Percentiles rank a stretch among this genome's conserved stretches.
These are phyloP conservation scores for Verticillium nonalfalfae DNA, from an alignment of 2,329 filamentous ascomycete species.

Conservation along the genomic window DNA sequence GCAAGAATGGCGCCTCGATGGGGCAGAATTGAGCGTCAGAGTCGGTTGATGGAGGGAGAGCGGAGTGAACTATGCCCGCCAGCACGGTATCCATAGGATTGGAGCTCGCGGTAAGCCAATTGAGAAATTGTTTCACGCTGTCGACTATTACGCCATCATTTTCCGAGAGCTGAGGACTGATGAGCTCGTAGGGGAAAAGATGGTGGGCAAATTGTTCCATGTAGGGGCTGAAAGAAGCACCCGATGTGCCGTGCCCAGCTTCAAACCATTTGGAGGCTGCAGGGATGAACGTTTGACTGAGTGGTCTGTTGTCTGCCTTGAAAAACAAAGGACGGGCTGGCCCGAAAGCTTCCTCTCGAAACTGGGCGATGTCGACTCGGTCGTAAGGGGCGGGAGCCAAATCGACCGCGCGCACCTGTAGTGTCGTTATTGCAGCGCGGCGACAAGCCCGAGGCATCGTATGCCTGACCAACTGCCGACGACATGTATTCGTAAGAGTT, in stretches of 20 bases:
- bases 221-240: slow-evolving; percentile 11
- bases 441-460: background rate
- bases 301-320: slow-evolving; percentile 11
- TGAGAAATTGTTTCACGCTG: slow-evolving; percentile 5
- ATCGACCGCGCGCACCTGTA: background rate
- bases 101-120: slow-evolving; percentile 7
- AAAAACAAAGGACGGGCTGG: slow-evolving; percentile 7
- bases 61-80: slow-evolving; percentile 20
- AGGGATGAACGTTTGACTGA: slow-evolving; percentile 12
- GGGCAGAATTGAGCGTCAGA: slow-evolving; percentile 39
- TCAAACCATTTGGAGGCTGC: slow-evolving; percentile 20
- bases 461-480: background rate
- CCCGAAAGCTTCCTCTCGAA: slow-evolving; percentile 4
- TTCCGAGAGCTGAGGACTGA: slow-evolving; percentile 13
- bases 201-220: slow-evolving; percentile 13
- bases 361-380: slow-evolving; percentile 3
- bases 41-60: slow-evolving; percentile 14
- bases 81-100: slow-evolving; percentile 22
- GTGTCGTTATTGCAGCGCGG: background rate
- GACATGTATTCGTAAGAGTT: background rate
- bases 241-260: background rate
- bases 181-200: slow-evolving; percentile 20
- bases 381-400: background rate
- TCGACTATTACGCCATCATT: slow-evolving; percentile 1
- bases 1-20: slow-evolving; percentile 53